Evolutionary conservation across 2,329 filamentous ascomycete genomes (phyloP).

Genomic region (Pestalotiopsis sp.): DNA sequence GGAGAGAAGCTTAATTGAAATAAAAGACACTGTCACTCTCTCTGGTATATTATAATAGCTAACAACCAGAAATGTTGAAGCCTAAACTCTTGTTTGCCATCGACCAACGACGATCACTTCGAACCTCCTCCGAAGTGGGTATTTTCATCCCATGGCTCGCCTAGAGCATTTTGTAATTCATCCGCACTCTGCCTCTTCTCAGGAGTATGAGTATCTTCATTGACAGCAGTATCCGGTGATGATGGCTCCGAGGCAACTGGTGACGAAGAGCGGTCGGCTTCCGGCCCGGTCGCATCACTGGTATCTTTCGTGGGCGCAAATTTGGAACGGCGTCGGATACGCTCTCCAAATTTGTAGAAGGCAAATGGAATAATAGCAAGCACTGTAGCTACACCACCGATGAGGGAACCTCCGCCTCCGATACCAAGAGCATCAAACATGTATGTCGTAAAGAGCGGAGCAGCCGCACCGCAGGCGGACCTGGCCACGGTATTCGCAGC

Average conservation of each 20-base stretch:
- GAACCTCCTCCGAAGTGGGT: slow-evolving; percentile 12
- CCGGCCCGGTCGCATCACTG: slow-evolving; percentile 21
- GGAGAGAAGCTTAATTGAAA: too few species aligned
- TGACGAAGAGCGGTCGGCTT: background rate
- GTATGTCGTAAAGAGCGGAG: slow-evolving; percentile 60
- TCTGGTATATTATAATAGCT: too few species aligned
- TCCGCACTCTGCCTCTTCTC: slow-evolving; percentile 17
- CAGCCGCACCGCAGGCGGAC: slow-evolving; percentile 56
- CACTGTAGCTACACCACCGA: slow-evolving; percentile 44
- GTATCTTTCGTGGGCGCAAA: slow-evolving; percentile 34
- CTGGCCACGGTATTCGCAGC: slow-evolving; percentile 66
- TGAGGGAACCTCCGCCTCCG: slow-evolving; percentile 58
- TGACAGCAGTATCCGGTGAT: slow-evolving; percentile 15
- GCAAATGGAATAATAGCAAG: slow-evolving; percentile 60
- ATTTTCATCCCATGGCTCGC: slow-evolving; percentile 18
- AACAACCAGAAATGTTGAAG: too few species aligned
- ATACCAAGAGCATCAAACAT: slow-evolving; percentile 66
- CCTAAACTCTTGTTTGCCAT: too few species aligned
- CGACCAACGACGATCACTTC: too few species aligned
- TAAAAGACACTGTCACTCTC: too few species aligned
- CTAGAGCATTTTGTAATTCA: slow-evolving; percentile 17
- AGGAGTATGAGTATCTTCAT: slow-evolving; percentile 1
- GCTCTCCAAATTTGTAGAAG: slow-evolving; percentile 55
- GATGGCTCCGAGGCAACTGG: slow-evolving; percentile 16
- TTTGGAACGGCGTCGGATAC: slow-evolving; percentile 41